Conservation (phyloP, 1,139 yeast genomes). For the Zygoascus hellenicus region DNA sequence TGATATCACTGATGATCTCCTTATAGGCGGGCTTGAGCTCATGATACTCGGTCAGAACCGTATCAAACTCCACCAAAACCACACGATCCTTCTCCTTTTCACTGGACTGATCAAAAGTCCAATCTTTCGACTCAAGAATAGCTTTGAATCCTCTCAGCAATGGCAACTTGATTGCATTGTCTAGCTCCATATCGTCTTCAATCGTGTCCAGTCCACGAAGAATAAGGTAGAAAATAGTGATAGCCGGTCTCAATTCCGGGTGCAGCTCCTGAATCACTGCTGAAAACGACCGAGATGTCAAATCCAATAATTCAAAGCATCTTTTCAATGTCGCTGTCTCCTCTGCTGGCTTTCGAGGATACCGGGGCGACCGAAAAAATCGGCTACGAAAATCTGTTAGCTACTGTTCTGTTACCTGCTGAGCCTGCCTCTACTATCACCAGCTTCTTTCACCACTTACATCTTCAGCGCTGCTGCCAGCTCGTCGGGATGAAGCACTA, state of each 20-base stretch:
- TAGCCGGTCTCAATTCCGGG: conserved; percentile 79
- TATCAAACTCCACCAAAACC: conserved; percentile 72
- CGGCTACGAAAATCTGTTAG: conserved; percentile 20
- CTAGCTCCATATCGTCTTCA: conserved; percentile 93
- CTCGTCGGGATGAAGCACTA: conserved; percentile 68
- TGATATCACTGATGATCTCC: conserved; percentile 69
- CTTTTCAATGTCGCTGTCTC: conserved; percentile 47
- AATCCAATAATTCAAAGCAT: conserved; percentile 62
- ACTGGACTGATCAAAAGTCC: conserved; percentile 69
- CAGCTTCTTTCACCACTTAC: conserved; percentile 26
- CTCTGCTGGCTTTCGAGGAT: conserved; percentile 44
- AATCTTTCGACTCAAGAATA: conserved; percentile 51
- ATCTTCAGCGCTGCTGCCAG: conserved; percentile 61
- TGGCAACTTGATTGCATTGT: conserved; percentile 65
- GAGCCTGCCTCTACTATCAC: conserved; percentile 7
- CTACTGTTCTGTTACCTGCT: too few relatives aligned
- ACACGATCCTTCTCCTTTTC: conserved; percentile 75
- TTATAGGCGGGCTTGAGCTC: conserved; percentile 70
- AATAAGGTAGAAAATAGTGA: conserved; percentile 74
- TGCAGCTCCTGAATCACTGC: conserved; percentile 88
- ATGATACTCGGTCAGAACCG: conserved; percentile 64
- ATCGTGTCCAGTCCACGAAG: conserved; percentile 91
- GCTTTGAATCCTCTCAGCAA: conserved; percentile 63
- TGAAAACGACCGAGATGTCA: conserved; percentile 85
- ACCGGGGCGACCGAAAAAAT: conserved; percentile 38